Base-by-base conservation (phyloP, 176 grass and related monocot species). In the Oryza brachyantha region DNA sequence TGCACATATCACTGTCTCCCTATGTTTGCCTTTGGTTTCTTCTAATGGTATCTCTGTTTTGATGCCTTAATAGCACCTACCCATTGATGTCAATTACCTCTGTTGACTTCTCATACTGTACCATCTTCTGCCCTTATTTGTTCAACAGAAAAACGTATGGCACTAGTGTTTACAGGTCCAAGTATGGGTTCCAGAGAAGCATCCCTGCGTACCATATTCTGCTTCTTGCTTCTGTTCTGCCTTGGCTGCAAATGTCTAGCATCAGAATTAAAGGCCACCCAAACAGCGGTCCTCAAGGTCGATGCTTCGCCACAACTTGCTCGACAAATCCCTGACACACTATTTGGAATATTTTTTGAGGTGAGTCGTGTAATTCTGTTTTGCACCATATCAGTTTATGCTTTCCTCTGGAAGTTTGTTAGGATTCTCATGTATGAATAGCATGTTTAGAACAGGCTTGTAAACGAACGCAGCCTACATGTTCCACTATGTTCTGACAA, bases 341-440 rank as follows among this genome's bases (percentile, higher is more conserved):
- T 97, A 17, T 97, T 97, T 78, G 95, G 95, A 29, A 81, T 94
- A 66, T 97, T 97, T 83, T 97, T 97, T 81, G 95, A 97, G 95
- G 95, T 97, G 68, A 78, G 86, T 1, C 7, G 19, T 55, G 7
- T 39, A 66, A 32, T 75, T 70, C 21, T 55, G n/a, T 77, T 61
- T 67, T 64, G 7, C 29, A 66, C 11, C 7, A 21, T 50, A 29
- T 48, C 34, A 73, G 13, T 73, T 36, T 12, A n/a, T n/a, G n/a
- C n/a, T 29, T 27, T 61, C 11, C 41, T 28, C 65, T 34, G 14
- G 17, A 58, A 17, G 7, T 48, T 69, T 12, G 1, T 7, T 26
- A 29, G 6, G 25, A 6, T 58, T 43, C 7, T 82, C 39, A 34
- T 77, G 35, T 67, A 41, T 8, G n/a, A 0, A 40, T 72, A 43